A percentile compares a stretch with the other conserved stretches of the same genome.
Conservation (phyloP, 1,284 basidiomycete genomes). For the Naganishia sp. region DNA sequence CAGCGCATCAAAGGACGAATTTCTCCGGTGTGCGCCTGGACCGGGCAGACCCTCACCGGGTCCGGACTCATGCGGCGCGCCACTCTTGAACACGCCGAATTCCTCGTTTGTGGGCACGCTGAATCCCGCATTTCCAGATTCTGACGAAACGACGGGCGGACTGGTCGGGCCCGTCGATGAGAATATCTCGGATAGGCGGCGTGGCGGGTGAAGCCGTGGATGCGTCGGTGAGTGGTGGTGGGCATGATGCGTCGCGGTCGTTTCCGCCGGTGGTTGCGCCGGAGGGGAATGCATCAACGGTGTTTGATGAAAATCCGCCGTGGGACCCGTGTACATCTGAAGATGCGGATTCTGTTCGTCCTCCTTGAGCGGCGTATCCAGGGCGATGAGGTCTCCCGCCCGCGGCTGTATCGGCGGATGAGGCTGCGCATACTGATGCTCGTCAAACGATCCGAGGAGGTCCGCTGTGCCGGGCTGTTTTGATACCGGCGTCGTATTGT, state of each 20-base stretch:
- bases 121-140: constrained; percentile 27
- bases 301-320: constrained; percentile 6
- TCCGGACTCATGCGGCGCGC: background rate
- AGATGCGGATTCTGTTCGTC: constrained; percentile 7
- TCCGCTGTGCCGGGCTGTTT: background rate
- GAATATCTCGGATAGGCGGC: constrained; percentile 28
- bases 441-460: background rate
- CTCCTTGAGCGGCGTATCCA: constrained; percentile 1
- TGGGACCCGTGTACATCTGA: constrained; percentile 15
- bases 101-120: constrained; percentile 12
- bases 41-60: background rate
- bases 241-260: background rate
- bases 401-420: background rate
- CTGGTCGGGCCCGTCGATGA: constrained; percentile 21
- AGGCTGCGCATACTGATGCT: background rate
- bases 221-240: background rate
- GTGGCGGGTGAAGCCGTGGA: constrained; percentile 35
- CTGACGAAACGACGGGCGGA: constrained; percentile 27
- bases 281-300: background rate
- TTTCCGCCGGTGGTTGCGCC: background rate
- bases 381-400: background rate
- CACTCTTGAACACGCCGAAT: constrained; percentile 10
- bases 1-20: constrained; percentile 34
- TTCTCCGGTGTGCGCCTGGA: background rate
- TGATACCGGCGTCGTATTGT: background rate